Base-by-base conservation (phyloP, 768 basidiomycete species). In the Flagelloscypha sp. region DNA sequence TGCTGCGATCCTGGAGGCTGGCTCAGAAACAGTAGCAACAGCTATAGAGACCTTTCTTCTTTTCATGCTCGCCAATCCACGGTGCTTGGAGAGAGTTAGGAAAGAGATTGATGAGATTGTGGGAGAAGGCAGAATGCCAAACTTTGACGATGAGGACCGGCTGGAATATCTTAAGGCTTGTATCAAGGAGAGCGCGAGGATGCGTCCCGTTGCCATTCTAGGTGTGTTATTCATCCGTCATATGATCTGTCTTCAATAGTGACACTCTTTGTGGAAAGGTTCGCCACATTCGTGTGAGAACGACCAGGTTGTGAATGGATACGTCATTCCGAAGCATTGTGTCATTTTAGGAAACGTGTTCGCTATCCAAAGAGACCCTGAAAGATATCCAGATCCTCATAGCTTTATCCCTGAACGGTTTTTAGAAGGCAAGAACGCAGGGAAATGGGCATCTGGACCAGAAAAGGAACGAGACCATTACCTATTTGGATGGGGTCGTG, bases 381-480 rank as follows among this genome's bases (percentile, higher is more conserved):
- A 33, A 11, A 52, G 46, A 16, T 55, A 55, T 25, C 40, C 46
- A 27, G 51, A 50, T 12, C 48, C 58, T 8, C 45, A 42, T 2
- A 50, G 54, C 16, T 59, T 52, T 32, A 35, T 45, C 2, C 58
- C 59, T 1, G 59, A 61, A 29, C 52, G 61, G 16, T 62, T 59
- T 35, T 49, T 56, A 19, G 29, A 35, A 3, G 37, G 43, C 23
- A 44, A 41, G 17, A 40, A 47, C 18, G 39, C 48, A 11, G 44
- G 40, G 17, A 38, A 44, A 29, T 49, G 48, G 50, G 48, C 46
- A 20, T 45, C 45, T 30, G 50, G 48, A 3, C 50, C 54, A 10
- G 48, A 49, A 15, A 34, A 28, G 9, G 49, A 51, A 29, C 43
- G 49, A 35, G 49, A 52, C 31, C 50, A 52, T 45, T 49, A n/a